Percentiles rank a stretch among this genome's conserved stretches.
phyloP scores from a whole-genome alignment of 805 yeast species.

The Clavispora phyllophila region DNA sequence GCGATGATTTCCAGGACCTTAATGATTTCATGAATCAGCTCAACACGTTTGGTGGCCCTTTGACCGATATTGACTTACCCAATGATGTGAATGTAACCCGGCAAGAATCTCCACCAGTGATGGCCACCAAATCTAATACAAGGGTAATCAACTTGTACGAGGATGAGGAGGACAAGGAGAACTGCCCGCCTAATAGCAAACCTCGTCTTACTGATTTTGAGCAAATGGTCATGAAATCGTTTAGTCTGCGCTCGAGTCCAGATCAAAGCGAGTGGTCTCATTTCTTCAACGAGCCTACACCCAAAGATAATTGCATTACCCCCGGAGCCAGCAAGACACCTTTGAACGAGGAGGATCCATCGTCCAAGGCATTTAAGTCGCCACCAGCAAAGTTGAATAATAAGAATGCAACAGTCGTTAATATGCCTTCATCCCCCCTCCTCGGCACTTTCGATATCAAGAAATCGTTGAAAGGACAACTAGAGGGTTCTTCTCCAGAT shows the following conservation, averaged over 20 bases:
- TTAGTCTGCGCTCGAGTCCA: slow-evolving; percentile 31
- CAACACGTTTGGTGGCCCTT: slow-evolving; percentile 37
- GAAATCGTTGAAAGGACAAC: slow-evolving; percentile 8
- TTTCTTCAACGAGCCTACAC: slow-evolving; percentile 39
- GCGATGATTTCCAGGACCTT: slow-evolving; percentile 27
- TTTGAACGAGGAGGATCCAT: slow-evolving; percentile 22
- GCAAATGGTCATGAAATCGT: slow-evolving; percentile 21
- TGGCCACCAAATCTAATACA: slow-evolving; percentile 53
- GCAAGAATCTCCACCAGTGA: slow-evolving; percentile 42
- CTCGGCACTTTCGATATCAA: slow-evolving; percentile 14
- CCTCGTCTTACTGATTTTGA: slow-evolving; percentile 17
- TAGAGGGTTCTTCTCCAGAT: slow-evolving; percentile 26
- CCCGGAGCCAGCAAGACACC: slow-evolving; percentile 17
- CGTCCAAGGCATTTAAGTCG: slow-evolving; percentile 25
- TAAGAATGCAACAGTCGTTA: slow-evolving; percentile 21
- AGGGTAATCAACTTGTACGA: slow-evolving; percentile 50
- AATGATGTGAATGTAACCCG: slow-evolving; percentile 5
- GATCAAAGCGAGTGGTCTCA: slow-evolving; percentile 41
- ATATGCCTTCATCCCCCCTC: slow-evolving; percentile 41
- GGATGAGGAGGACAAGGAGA: slow-evolving; percentile 25
- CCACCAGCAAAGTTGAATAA: slow-evolving; percentile 19
- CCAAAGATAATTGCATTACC: slow-evolving; percentile 25
- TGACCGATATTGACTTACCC: slow-evolving; percentile 43
- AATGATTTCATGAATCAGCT: slow-evolving; percentile 39
- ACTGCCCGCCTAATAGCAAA: slow-evolving; percentile 17